phyloP scores from a whole-genome alignment of 2,329 filamentous ascomycete species.

The Alternaria tenuissima region DNA sequence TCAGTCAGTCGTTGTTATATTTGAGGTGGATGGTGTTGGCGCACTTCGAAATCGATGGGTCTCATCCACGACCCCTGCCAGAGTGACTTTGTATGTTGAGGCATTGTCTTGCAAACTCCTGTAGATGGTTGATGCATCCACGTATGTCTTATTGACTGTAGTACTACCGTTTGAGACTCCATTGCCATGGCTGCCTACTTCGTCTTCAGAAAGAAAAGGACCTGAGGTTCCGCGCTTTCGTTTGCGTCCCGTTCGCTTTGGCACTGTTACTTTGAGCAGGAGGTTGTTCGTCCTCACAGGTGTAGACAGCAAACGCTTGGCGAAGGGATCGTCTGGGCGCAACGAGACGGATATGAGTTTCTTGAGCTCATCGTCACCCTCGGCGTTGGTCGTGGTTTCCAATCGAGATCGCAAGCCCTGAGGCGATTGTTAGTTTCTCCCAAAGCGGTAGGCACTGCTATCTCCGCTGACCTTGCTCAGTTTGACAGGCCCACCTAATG shows the following conservation, averaged over 20 bases:
- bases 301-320: conserved; percentile 79
- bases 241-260: conserved; percentile 85
- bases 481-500: conserved; percentile 65
- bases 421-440: conserved; percentile 17
- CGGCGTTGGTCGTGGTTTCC: conserved; percentile 30
- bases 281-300: conserved; percentile 82
- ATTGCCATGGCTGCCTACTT: conserved; percentile 9
- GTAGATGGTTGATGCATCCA: conserved; percentile 57
- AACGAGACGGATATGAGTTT: conserved; percentile 73
- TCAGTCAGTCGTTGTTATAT: conserved; percentile 21
- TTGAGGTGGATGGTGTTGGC: conserved; percentile 11
- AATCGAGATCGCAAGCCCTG: conserved; percentile 42
- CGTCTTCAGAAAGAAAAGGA: conserved; percentile 61
- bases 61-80: conserved; percentile 75
- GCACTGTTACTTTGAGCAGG: conserved; percentile 84
- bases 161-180: not conserved
- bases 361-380: conserved; percentile 51
- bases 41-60: conserved; percentile 85
- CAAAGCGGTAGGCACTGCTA: conserved; percentile 6
- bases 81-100: conserved; percentile 71
- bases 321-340: conserved; percentile 79
- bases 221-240: conserved; percentile 79
- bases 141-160: conserved; percentile 16
- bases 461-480: conserved; percentile 59
- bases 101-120: conserved; percentile 75